phyloP scores from a whole-genome alignment of 2,329 filamentous ascomycete species.

The Epichloe gansuensis region DNA sequence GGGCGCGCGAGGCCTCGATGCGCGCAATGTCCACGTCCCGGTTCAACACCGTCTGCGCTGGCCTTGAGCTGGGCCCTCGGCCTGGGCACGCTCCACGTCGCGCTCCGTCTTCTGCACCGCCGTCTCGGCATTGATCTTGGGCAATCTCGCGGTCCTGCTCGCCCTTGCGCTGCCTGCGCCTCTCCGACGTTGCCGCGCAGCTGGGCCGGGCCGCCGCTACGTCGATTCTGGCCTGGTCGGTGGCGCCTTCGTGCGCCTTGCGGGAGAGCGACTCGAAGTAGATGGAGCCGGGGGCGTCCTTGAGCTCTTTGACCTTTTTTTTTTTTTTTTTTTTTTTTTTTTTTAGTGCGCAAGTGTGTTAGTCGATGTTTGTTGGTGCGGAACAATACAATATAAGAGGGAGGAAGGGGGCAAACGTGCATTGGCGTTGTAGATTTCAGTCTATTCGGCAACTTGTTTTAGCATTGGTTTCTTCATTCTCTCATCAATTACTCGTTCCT shows the following conservation, averaged over 20 bases:
- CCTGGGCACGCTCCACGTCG: constrained; percentile 66
- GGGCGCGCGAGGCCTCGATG: constrained; percentile 58
- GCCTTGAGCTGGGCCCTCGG: constrained; percentile 67
- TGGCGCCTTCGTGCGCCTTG: constrained; percentile 75
- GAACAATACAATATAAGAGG: neutral
- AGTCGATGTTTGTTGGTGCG: neutral
- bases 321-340: too few relatives aligned
- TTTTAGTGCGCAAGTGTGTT: too few relatives aligned
- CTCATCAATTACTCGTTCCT: neutral
- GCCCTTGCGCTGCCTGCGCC: constrained; percentile 60
- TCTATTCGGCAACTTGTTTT: constrained; percentile 17
- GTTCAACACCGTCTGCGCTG: constrained; percentile 54
- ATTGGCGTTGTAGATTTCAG: constrained; percentile 59
- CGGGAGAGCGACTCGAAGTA: constrained; percentile 74
- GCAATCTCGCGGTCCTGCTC: constrained; percentile 76
- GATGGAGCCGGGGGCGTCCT: constrained; percentile 67
- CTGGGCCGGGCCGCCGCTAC: constrained; percentile 50
- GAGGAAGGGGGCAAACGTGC: constrained; percentile 16
- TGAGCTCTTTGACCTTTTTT: constrained; percentile 56
- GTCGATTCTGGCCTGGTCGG: constrained; percentile 62
- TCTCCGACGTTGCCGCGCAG: constrained; percentile 62
- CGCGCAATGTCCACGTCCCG: constrained; percentile 64
- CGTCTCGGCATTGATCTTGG: constrained; percentile 73
- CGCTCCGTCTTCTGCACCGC: constrained; percentile 75
- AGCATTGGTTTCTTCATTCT: neutral